Percentiles rank a stretch among this genome's conserved stretches.
phyloP scores from a whole-genome alignment of 768 basidiomycete species.

The Ramaria sp. region DNA sequence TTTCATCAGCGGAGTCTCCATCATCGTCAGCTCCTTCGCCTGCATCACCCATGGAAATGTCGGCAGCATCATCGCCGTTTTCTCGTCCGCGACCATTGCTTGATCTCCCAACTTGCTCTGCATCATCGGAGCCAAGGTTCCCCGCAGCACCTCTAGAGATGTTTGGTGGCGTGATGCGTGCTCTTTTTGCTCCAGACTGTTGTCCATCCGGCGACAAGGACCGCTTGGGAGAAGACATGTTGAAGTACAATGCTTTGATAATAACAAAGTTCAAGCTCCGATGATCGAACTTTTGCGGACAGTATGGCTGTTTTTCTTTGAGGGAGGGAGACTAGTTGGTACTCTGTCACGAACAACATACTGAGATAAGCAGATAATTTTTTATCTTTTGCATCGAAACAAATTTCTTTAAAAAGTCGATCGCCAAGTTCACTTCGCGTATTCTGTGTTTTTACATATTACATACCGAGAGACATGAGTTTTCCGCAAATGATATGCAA shows the following conservation, averaged over 20 bases:
- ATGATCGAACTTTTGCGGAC: background rate
- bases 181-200: slow-evolving; percentile 5
- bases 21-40: slow-evolving; percentile 49
- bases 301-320: too few relatives aligned
- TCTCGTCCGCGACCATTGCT: background rate
- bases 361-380: too few relatives aligned
- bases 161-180: slow-evolving; percentile 5
- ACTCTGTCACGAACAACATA: too few relatives aligned
- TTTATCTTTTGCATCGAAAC: too few relatives aligned
- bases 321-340: too few relatives aligned
- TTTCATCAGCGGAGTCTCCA: slow-evolving; percentile 65
- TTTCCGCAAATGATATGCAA: too few relatives aligned
- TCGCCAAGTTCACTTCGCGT: too few relatives aligned
- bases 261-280: background rate
- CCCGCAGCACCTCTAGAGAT: background rate
- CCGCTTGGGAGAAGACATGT: slow-evolving; percentile 10
- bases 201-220: slow-evolving; percentile 7
- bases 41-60: slow-evolving; percentile 73
- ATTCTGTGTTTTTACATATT: too few relatives aligned
- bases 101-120: background rate
- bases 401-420: too few relatives aligned
- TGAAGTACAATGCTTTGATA: background rate
- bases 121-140: slow-evolving; percentile 3
- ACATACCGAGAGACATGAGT: too few relatives aligned
- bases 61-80: slow-evolving; percentile 47